Base-by-base conservation (phyloP, 495 filamentous ascomycete species). In the Daldinia concentrica region DNA sequence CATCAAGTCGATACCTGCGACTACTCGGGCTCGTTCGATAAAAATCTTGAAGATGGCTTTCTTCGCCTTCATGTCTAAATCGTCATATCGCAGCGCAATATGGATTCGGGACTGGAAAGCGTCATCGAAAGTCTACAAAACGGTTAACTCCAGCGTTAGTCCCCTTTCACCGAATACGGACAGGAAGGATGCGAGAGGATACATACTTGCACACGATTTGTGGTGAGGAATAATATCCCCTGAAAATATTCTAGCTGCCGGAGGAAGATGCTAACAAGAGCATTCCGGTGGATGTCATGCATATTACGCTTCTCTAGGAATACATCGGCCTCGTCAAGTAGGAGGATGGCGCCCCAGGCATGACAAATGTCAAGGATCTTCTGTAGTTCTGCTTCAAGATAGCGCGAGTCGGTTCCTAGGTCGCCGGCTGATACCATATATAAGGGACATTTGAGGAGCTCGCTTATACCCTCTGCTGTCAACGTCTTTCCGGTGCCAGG, bases 1-100 rank as follows among this genome's bases (percentile, higher is more conserved):
- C 67, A 83, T 85, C 0, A 83, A 84, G 59, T 86, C 84, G 27
- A 90, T 79, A 15, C 88, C 89, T 67, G 91, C 87, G 64, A 88
- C 85, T 8, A 86, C 86, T 12, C 88, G 82, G 11, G 93, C 92
- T 24, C 87, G 79, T 76, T 92, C 90, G 64, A 88, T 81, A 64
- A 97, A 96, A 81, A 92, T 89, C 83, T 90, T 92, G 91, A 95
- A 97, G 37, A 98, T 91, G 60, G 87, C 88, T 65, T 89, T 90
- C 82, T 92, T 92, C 24, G 94, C 94, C 71, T 90, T 90, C 24
- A 82, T 75, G 4, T 87, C 89, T 32, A 97, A 84, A 66, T 93
- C 91, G 51, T 89, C 91, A 79, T 97, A 97, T 6, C 92, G 85
- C 27, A 98, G 82, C 0, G 92, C 92, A 51, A 87, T 86, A 69